Evolutionary conservation across 2,329 filamentous ascomycete species (phyloP).

Genomic region (Davidsoniella australis): DNA sequence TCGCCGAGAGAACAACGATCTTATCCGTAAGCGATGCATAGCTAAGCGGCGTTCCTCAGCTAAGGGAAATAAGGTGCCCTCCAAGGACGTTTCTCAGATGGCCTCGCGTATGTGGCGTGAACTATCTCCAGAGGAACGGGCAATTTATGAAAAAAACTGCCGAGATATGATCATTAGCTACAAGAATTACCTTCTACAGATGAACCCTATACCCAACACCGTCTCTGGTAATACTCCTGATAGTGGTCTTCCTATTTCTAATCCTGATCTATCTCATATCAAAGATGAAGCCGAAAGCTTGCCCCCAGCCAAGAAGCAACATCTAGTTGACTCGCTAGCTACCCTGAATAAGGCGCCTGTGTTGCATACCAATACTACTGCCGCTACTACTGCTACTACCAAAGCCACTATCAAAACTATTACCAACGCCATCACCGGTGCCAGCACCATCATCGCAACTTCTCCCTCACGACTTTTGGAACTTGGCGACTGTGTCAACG

Average conservation of each 20-base stretch:
- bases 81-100: slow-evolving; percentile 25
- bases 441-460: neutral
- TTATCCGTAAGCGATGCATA: slow-evolving; percentile 41
- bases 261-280: neutral
- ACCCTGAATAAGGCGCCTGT: no score
- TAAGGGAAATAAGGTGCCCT: slow-evolving; percentile 6
- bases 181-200: slow-evolving; percentile 23
- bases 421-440: neutral
- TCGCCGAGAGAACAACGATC: slow-evolving; percentile 61
- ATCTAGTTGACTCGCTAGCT: no score
- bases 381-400: neutral
- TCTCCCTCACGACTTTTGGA: no score
- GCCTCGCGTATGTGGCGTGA: slow-evolving; percentile 82
- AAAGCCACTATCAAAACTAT: neutral
- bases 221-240: neutral
- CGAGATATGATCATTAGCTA: slow-evolving; percentile 39
- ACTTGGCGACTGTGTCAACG: no score
- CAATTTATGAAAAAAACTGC: slow-evolving; percentile 51
- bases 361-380: neutral
- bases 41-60: slow-evolving; percentile 16
- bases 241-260: neutral
- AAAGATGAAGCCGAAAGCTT: no score
- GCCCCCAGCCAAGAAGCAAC: neutral
- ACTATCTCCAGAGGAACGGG: slow-evolving; percentile 62
- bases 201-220: neutral